Evolutionary conservation across 495 filamentous ascomycete species (phyloP).

Genomic region (Alectoria sarmentosa): DNA sequence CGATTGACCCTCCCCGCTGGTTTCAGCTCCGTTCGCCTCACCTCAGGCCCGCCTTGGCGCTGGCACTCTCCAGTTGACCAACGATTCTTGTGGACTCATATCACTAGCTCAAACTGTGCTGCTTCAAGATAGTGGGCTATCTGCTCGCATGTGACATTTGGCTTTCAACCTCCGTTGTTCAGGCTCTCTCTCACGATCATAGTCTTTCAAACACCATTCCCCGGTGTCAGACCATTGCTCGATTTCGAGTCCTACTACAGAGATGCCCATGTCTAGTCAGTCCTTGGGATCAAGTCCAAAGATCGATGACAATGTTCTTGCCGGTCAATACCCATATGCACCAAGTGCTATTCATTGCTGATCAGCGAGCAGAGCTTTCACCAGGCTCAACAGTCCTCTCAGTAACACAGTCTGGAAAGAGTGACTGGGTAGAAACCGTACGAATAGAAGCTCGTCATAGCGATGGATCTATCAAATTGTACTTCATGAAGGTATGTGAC

Average conservation of each 20-base stretch:
- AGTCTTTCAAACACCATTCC: too few species aligned
- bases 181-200: too few species aligned
- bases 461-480: not conserved
- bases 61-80: too few species aligned
- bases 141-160: too few species aligned
- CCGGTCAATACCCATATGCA: not conserved
- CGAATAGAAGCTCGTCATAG: slow-evolving; percentile 3
- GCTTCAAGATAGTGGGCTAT: too few species aligned
- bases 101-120: too few species aligned
- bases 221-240: not conserved
- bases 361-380: not conserved
- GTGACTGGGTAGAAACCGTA: slow-evolving; percentile 6
- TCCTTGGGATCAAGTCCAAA: not conserved
- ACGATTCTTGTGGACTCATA: too few species aligned
- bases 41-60: too few species aligned
- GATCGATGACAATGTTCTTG: not conserved
- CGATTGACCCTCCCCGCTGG: too few species aligned
- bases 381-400: slow-evolving; percentile 8
- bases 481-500: not conserved
- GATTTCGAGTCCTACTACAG: not conserved
- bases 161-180: too few species aligned
- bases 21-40: too few species aligned
- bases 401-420: slow-evolving; percentile 11
- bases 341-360: not conserved
- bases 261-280: not conserved